Base-by-base conservation (phyloP, 2,329 filamentous ascomycete species). In the Elsinoe perseae region DNA sequence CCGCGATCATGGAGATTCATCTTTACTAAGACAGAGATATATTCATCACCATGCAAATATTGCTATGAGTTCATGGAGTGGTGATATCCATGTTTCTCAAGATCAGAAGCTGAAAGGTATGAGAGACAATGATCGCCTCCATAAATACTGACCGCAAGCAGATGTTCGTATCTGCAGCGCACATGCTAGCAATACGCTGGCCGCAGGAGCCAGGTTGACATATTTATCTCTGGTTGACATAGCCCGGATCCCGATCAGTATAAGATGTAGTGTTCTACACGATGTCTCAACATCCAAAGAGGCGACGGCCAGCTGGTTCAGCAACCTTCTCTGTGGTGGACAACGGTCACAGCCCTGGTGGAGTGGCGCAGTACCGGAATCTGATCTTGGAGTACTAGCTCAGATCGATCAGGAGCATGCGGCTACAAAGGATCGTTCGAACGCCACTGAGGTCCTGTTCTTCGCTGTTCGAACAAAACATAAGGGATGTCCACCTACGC, bases 391-490 rank as follows among this genome's bases (percentile, higher is more conserved):
- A 1, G 64, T 75, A 9, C 61, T 75, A 4, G 69, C 65, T 1
- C 64, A 69, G 48, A 67, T 72, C 0, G 55, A 64, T 3, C 50
- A 52, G 7, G 30, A 50, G 14, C 40, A 25, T 9, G 25, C 54
- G 3, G 46, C 25, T 0, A 25, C 12, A 2, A 52, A 52, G 0
- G 14, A 21, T 2, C 58, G 57, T 5, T 64, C 66, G 0, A 60
- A 60, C 16, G 59, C 71, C 2, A 76, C 74, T 0, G 74, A 78
- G 50, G 61, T 78, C 0, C 64, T 78, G 3, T 72, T 78, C 59
- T 77, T 75, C 56, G 73, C 71, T 5, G 69, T 69, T 2, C 64
- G 68, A 54, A 60, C 61, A 28, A 7, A 56, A 20, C 42, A 59
- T 30, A 44, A 58, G 18, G 50, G 20, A 42, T 59, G 57, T 21